Evolutionary conservation across 768 basidiomycete species (phyloP).

Genomic region (Tulasnella sp.): DNA sequence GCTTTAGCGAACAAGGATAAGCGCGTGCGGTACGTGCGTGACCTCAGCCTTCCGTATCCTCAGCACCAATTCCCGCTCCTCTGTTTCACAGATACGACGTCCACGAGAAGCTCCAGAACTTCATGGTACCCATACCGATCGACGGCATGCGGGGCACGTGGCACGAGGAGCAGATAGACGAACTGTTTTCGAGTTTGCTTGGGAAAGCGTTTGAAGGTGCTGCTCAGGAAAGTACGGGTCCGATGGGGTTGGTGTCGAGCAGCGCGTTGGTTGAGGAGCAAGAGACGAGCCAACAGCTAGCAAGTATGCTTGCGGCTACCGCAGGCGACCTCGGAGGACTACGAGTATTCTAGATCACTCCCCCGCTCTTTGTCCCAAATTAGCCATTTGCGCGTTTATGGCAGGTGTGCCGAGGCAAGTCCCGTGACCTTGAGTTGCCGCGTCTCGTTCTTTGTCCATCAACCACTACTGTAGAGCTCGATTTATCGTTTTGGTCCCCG

Average conservation of each 20-base stretch:
- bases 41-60: background rate
- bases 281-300: background rate
- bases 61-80: background rate
- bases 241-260: background rate
- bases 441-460: background rate
- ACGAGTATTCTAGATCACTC: background rate
- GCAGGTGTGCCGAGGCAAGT: background rate
- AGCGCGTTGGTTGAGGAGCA: background rate
- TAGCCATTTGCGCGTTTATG: background rate
- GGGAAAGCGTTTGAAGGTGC: constrained; percentile 45
- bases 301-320: background rate
- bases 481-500: too few relatives aligned
- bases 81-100: constrained; percentile 57
- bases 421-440: background rate
- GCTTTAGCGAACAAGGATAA: constrained; percentile 4
- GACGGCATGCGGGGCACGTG: constrained; percentile 43
- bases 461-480: too few relatives aligned
- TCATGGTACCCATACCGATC: constrained; percentile 78
- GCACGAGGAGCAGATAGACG: constrained; percentile 96
- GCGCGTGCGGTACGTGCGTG: background rate
- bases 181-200: constrained; percentile 79
- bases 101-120: constrained; percentile 93
- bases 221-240: constrained; percentile 10
- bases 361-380: background rate
- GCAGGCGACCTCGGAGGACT: background rate